These are phyloP conservation scores for Lactarius psammicola DNA, from an alignment of 768 basidiomycete species.

Conservation along the genomic window DNA sequence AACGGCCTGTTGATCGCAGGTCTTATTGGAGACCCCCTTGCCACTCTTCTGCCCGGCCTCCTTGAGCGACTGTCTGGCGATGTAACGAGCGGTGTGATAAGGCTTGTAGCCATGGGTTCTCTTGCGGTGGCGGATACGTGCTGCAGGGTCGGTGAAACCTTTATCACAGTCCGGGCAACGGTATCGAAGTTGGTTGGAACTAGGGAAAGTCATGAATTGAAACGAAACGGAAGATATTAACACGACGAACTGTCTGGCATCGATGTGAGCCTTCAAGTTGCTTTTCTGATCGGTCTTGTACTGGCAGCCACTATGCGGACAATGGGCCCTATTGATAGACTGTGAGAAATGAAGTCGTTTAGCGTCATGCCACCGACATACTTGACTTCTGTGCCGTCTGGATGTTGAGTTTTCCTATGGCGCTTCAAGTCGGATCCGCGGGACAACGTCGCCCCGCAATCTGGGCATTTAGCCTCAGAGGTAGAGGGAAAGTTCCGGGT, in stretches of 20 bases:
- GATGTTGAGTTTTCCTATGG: slow-evolving; percentile 14
- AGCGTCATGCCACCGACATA: slow-evolving; percentile 9
- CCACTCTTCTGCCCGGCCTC: neutral
- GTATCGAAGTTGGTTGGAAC: neutral
- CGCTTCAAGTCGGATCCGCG: slow-evolving; percentile 16
- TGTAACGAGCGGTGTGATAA: slow-evolving; percentile 11
- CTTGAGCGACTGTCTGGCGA: neutral
- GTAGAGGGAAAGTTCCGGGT: neutral
- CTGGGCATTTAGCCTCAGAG: slow-evolving; percentile 4
- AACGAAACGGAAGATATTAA: neutral
- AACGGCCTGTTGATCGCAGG: neutral
- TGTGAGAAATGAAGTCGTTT: neutral
- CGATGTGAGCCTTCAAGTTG: slow-evolving; percentile 7
- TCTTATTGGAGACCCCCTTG: neutral
- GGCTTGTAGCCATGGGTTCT: slow-evolving; percentile 7
- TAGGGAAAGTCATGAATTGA: neutral
- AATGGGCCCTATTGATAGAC: slow-evolving; percentile 4
- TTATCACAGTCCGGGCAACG: slow-evolving; percentile 9
- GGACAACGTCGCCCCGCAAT: slow-evolving; percentile 15
- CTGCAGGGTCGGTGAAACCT: slow-evolving; percentile 1
- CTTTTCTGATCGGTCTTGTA: slow-evolving; percentile 12
- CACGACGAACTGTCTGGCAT: slow-evolving; percentile 15
- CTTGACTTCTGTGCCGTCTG: slow-evolving; percentile 13
- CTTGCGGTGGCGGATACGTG: slow-evolving; percentile 17
- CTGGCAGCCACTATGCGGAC: slow-evolving; percentile 4